Evolutionary conservation across 148 eudicot species (phyloP).

Genomic region (Rhododendron griersonianum): DNA sequence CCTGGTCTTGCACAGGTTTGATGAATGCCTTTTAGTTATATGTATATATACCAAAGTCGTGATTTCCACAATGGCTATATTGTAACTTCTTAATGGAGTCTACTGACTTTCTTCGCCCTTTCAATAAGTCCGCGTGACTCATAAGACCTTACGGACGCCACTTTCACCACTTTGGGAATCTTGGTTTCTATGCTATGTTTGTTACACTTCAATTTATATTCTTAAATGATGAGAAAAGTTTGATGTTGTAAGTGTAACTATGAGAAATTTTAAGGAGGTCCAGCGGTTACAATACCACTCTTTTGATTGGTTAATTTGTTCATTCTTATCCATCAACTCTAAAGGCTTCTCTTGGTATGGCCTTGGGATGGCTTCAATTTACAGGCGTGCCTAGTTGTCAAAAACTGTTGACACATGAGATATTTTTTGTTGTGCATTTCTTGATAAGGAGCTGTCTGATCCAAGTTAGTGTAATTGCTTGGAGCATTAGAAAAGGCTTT

Average conservation of each 20-base stretch:
- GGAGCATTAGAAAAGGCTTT: neutral
- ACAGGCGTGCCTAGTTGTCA: neutral
- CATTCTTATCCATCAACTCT: neutral
- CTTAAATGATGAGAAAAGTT: neutral
- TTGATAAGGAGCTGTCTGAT: neutral
- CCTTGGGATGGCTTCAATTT: neutral
- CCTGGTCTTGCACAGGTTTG: conserved; percentile 97
- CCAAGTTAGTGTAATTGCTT: neutral
- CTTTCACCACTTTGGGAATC: neutral
- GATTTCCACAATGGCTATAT: neutral
- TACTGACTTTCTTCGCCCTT: neutral
- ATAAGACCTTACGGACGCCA: neutral
- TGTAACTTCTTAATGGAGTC: neutral
- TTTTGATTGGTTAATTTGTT: neutral
- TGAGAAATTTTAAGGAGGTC: neutral
- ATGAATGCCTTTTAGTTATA: conserved; percentile 7
- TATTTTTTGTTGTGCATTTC: neutral
- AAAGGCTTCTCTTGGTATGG: neutral
- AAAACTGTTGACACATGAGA: neutral
- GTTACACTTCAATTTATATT: neutral
- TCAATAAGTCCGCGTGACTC: neutral
- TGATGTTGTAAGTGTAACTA: neutral
- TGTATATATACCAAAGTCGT: neutral
- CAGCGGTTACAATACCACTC: neutral
- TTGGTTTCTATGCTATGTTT: neutral